Conservation (phyloP, 2,329 filamentous ascomycete genomes). For the Penicillium sp. region DNA sequence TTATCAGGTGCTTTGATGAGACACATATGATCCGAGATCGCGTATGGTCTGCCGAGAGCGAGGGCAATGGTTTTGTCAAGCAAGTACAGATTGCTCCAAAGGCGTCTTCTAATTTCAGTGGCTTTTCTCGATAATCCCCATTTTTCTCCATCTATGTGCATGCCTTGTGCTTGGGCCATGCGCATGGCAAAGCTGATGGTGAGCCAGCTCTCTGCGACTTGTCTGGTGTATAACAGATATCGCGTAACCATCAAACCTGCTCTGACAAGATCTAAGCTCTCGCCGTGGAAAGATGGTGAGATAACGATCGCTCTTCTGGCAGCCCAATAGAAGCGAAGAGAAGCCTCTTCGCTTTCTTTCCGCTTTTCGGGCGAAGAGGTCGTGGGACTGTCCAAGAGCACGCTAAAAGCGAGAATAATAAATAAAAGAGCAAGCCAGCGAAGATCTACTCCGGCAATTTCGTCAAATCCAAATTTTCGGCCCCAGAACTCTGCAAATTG, state of each 20-base stretch:
- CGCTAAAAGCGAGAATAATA: conserved; percentile 42
- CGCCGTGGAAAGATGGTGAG: conserved; percentile 43
- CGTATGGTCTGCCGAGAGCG: conserved; percentile 41
- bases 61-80: conserved; percentile 43
- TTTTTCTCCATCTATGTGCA: conserved; percentile 44
- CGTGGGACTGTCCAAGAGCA: conserved; percentile 36
- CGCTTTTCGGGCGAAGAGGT: conserved; percentile 34
- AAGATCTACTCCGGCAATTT: conserved; percentile 41
- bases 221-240: conserved; percentile 41
- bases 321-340: conserved; percentile 44
- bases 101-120: conserved; percentile 37
- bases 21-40: conserved; percentile 41
- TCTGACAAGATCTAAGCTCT: conserved; percentile 42
- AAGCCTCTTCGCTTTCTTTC: conserved; percentile 39
- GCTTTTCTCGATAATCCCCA: conserved; percentile 39
- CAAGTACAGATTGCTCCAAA: conserved; percentile 43
- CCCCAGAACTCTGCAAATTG: conserved; percentile 43
- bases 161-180: conserved; percentile 45
- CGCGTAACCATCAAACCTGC: conserved; percentile 41
- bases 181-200: conserved; percentile 45
- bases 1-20: conserved; percentile 40
- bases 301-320: conserved; percentile 41
- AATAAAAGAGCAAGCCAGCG: conserved; percentile 45
- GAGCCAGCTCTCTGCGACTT: conserved; percentile 42
- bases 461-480: conserved; percentile 41